Base-by-base conservation (phyloP, 495 filamentous ascomycete genomes). In the Penicillium paxilli region DNA sequence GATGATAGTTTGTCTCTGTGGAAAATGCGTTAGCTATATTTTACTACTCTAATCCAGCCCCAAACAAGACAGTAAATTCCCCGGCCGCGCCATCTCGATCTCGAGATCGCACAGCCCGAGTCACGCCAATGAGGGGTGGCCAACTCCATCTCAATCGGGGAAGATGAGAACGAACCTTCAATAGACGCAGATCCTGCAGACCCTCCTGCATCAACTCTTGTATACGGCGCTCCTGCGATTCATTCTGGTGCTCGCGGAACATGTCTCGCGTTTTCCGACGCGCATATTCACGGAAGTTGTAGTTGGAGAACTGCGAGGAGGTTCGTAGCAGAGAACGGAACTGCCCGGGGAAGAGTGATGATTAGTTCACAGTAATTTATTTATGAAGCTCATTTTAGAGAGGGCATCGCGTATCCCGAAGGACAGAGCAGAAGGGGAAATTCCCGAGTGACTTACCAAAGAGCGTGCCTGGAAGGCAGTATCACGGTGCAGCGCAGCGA, bases 251-350 rank as follows among this genome's bases (percentile, higher is more conserved):
- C 69, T 93, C 92, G 51, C 89, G 82, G 69, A 98, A 98, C 9
- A 89, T 83, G 76, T 96, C 94, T 63, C 77, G 78, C 61, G 94
- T 93, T 65, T 94, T 83, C 52, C 95, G 86, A 67, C 83, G 89
- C 24, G 95, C 92, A 74, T 97, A 98, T 62, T 98, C 93, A 67
- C 94, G 84, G 80, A 96, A 98, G 71, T 97, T 98, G 80, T 96
- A 98, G 55, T 86, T 80, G 47, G 92, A 84, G 71, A 98, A 98
- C 60, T 95, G 89, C 46, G 83, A 80, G 16, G 90, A 85, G 71
- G 92, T 88, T 26, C 94, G 90, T 60, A 96, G 79, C 55, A 98
- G 80, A 55, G 92, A 92, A 42, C 95, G 93, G 76, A 95, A 97
- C 91, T 97, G 60, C 28, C 44, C 11, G 14, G 32, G 20, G 7